These are phyloP conservation scores for Biscogniauxia sp. DNA, from an alignment of 2,329 filamentous ascomycete species.

Conservation along the genomic window DNA sequence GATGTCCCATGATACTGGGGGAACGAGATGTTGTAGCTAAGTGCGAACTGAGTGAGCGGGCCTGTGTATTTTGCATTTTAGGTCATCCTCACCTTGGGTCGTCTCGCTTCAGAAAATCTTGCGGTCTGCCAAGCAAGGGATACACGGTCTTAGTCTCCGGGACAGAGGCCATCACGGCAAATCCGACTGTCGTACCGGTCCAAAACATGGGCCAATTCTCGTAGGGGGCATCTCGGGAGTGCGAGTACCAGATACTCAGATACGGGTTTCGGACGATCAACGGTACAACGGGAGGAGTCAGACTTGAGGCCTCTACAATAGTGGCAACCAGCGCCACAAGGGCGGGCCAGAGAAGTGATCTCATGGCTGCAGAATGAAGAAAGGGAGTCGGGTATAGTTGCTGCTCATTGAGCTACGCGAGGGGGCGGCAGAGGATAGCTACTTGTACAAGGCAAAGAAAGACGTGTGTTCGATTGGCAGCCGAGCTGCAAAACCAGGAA, in stretches of 20 bases:
- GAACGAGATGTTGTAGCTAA: slow-evolving; percentile 38
- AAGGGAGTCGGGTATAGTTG: neutral
- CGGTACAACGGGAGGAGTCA: slow-evolving; percentile 56
- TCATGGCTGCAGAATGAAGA: slow-evolving; percentile 24
- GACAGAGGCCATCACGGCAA: slow-evolving; percentile 48
- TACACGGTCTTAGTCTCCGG: slow-evolving; percentile 43
- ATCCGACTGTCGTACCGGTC: slow-evolving; percentile 56
- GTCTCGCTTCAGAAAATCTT: slow-evolving; percentile 43
- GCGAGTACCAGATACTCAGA: slow-evolving; percentile 59
- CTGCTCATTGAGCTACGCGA: neutral
- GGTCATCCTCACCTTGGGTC: slow-evolving; percentile 12
- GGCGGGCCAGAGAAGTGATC: slow-evolving; percentile 26
- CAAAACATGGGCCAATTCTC: slow-evolving; percentile 84
- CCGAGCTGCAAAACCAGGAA: neutral
- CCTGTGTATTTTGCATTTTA: neutral
- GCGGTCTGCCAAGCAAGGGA: slow-evolving; percentile 49
- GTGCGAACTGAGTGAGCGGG: neutral
- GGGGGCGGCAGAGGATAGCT: neutral
- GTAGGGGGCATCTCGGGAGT: slow-evolving; percentile 74
- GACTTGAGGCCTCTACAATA: slow-evolving; percentile 45
- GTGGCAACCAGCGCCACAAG: slow-evolving; percentile 33
- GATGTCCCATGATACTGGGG: slow-evolving; percentile 44
- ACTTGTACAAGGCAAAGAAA: neutral
- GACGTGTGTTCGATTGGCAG: neutral
- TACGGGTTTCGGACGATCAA: slow-evolving; percentile 60